Base-by-base conservation (phyloP, 371 early-diverging fungal genomes). In the Circinella minor region DNA sequence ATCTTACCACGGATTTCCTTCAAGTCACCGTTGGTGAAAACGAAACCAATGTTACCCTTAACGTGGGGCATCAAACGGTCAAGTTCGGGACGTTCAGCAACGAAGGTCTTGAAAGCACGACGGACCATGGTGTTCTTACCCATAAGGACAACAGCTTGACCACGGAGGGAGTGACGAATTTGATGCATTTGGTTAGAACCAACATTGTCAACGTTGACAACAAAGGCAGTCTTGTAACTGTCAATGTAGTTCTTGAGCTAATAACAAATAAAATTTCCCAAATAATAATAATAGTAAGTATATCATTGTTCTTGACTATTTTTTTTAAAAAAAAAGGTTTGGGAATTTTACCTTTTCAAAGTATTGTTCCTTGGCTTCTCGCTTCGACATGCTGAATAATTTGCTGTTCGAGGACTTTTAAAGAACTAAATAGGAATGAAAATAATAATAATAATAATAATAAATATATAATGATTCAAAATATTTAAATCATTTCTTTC, bases 71-170 rank as follows among this genome's bases (percentile, higher is more conserved):
- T 77, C 65, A 98, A 88, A 84, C 92, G 89, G 81, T 96, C 95
- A 86, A 89, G 94, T 76, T 93, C 87, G 78, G 98, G 96, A 86
- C 94, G 88, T 76, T 94, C 94, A 68, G 73, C 63, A 71, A 92
- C 73, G 72, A 95, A 77, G 74, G 89, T 89, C 81, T 93, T 90
- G 74, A 99, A 89, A 68, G 96, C 99, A 84, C 95, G 92, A 80
- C 98, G 98, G 67, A 99, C 98, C 94, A 98, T 97, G 84, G 99
- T 99, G 97, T 99, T 99, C 94, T 99, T 99, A 79, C 99, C 99
- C 97, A 99, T 98, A 59, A 99, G 91, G 66, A 99, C 92, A 79
- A 90, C 94, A 75, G 93, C 98, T 67, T 94, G 86, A 64, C 93
- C 94, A 84, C 99, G 95, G 81, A 99, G 92, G 68, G 91, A 84